Percentiles rank a stretch among this genome's conserved stretches.
Evolutionary conservation across 345 rosid species (phyloP).

Genomic region (Salix udensis): DNA sequence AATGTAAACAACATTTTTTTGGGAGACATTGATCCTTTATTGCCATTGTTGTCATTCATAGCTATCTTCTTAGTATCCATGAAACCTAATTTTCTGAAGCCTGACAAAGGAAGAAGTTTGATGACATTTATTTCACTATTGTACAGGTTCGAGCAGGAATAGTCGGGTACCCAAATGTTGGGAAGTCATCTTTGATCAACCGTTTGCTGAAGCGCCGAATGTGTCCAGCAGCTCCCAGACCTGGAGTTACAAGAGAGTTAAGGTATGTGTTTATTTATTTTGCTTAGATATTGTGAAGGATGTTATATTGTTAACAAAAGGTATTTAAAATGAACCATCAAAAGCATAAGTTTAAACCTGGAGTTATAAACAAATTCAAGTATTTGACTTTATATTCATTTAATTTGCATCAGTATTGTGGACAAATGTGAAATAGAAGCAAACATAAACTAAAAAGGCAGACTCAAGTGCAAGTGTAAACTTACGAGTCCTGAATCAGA

Average conservation of each 20-base stretch:
- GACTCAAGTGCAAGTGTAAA: no score
- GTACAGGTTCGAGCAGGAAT: conserved; percentile 90
- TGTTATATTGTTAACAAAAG: no score
- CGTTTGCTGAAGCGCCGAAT: conserved; percentile 82
- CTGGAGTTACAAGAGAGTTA: conserved; percentile 85
- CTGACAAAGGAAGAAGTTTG: neutral
- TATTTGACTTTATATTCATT: no score
- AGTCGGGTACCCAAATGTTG: conserved; percentile 96
- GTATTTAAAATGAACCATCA: no score
- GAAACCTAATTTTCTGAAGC: neutral
- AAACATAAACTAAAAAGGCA: neutral
- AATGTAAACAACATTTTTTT: no score
- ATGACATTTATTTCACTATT: neutral
- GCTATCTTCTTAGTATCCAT: neutral
- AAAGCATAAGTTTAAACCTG: no score
- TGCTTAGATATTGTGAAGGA: neutral
- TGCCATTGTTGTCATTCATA: no score
- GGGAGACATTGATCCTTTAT: no score
- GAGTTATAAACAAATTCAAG: no score
- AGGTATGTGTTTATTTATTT: conserved; percentile 42
- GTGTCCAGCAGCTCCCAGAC: conserved; percentile 94
- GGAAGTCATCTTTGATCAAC: conserved; percentile 88
- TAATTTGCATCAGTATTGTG: neutral
- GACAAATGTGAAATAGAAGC: neutral
- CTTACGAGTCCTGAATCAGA: neutral